Conservation (phyloP, 257 asterid species). For the Capsicum pubescens region DNA sequence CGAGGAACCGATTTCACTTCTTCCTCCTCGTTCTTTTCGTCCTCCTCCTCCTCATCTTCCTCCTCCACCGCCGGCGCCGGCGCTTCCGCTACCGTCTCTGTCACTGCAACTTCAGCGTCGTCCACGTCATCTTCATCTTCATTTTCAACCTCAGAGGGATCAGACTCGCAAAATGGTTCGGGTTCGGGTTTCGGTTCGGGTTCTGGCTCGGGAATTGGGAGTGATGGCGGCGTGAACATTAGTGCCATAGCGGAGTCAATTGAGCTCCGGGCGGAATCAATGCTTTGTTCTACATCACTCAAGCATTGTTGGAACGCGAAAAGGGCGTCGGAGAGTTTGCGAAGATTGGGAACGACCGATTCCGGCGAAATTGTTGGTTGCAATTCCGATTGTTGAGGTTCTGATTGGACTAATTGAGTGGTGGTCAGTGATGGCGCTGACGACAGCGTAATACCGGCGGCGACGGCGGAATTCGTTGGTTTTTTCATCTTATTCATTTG, state of each 20-base stretch:
- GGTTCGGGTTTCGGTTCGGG: not conserved
- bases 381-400: not conserved
- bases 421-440: not conserved
- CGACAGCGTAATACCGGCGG: not conserved
- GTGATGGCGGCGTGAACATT: constrained; percentile 19
- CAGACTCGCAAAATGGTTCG: constrained; percentile 1
- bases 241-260: constrained; percentile 43
- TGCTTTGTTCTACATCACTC: constrained; percentile 62
- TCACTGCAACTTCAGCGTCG: fast-evolving
- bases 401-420: not conserved
- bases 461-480: not conserved
- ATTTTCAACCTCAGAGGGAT: not conserved
- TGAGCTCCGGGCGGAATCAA: constrained; percentile 50
- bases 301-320: constrained; percentile 57
- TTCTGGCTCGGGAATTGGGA: not conserved
- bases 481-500: constrained; percentile 16
- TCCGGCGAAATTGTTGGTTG: constrained; percentile 38
- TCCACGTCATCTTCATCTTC: not conserved
- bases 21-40: not conserved
- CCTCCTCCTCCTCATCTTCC: not conserved
- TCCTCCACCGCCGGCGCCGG: no score
- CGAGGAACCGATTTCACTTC: not conserved
- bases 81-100: not conserved
- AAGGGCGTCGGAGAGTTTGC: constrained; percentile 55
- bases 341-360: constrained; percentile 49